phyloP scores from a whole-genome alignment of 805 yeast species.

The Sungouiozyma ichnusensis region DNA sequence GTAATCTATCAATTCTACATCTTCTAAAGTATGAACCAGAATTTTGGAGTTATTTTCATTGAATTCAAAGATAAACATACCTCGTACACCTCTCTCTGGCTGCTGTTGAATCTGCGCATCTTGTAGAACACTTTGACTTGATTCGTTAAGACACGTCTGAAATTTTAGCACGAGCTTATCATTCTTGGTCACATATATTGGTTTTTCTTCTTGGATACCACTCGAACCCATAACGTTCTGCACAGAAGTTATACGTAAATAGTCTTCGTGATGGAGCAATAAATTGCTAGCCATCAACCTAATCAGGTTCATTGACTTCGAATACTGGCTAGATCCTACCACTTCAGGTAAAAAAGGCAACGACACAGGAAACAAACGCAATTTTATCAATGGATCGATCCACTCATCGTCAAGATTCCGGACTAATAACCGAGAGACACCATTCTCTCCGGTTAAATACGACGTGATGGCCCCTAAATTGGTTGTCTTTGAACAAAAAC shows the following conservation, averaged over 20 bases:
- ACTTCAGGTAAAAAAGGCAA: constrained; percentile 42
- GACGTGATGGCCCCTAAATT: constrained; percentile 32
- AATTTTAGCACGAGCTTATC: constrained; percentile 22
- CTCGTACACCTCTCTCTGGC: constrained; percentile 23
- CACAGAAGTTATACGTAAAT: constrained; percentile 37
- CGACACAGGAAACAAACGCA: constrained; percentile 49
- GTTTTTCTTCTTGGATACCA: background rate
- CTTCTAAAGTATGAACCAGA: constrained; percentile 55
- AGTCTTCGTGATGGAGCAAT: constrained; percentile 41
- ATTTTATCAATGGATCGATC: constrained; percentile 37
- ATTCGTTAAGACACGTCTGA: constrained; percentile 14
- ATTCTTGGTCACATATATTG: constrained; percentile 11
- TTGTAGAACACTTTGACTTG: background rate
- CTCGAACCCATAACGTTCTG: constrained; percentile 16
- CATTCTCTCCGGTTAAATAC: constrained; percentile 30
- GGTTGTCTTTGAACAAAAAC: background rate
- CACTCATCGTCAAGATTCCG: constrained; percentile 35
- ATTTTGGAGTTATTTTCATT: constrained; percentile 44
- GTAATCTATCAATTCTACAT: constrained; percentile 48
- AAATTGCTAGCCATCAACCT: constrained; percentile 45
- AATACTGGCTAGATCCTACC: constrained; percentile 45
- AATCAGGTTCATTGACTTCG: constrained; percentile 45
- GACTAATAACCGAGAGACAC: constrained; percentile 43
- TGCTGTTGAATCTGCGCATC: background rate
- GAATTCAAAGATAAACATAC: constrained; percentile 58